These are phyloP conservation scores for Betula pendula DNA, from an alignment of 306 rosid genomes.

Conservation along the genomic window DNA sequence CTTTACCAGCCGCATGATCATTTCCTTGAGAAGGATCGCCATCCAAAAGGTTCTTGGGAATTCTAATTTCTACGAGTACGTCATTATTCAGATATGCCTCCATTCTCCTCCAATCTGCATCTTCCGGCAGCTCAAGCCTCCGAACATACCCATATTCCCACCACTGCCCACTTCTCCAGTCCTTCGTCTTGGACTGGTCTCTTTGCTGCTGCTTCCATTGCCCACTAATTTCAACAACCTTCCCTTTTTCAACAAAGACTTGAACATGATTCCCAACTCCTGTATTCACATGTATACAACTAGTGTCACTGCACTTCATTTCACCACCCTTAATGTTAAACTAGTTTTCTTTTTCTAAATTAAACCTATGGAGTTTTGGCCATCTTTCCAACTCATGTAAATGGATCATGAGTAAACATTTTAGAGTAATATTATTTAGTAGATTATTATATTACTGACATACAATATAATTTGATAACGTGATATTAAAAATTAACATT, in stretches of 20 bases:
- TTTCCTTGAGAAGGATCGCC: slow-evolving; percentile 37
- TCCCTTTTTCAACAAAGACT: slow-evolving; percentile 70
- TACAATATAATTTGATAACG: too few relatives aligned
- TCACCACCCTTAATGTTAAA: slow-evolving; percentile 20
- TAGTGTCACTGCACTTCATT: slow-evolving; percentile 33
- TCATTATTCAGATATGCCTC: slow-evolving; percentile 65
- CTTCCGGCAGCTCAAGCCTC: slow-evolving; percentile 90
- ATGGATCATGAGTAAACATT: slow-evolving; percentile 13
- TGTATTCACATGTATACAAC: slow-evolving; percentile 49
- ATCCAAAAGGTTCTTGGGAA: slow-evolving; percentile 57
- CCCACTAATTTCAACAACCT: slow-evolving; percentile 84
- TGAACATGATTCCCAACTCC: slow-evolving; percentile 62
- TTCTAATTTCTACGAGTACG: slow-evolving; percentile 52
- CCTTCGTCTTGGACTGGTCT: slow-evolving; percentile 44
- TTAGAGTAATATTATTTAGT: too few relatives aligned
- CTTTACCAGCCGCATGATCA: slow-evolving; percentile 34
- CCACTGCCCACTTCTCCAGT: slow-evolving; percentile 89
- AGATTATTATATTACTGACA: too few relatives aligned
- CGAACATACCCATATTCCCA: slow-evolving; percentile 92
- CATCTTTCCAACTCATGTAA: slow-evolving; percentile 22
- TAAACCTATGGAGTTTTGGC: slow-evolving; percentile 36
- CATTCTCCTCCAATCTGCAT: slow-evolving; percentile 73
- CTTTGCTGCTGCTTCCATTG: slow-evolving; percentile 76
- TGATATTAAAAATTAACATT: too few relatives aligned
- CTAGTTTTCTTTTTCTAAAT: slow-evolving; percentile 18